A percentile compares a stretch with the other conserved stretches of the same genome.
Evolutionary conservation across 768 basidiomycete species (phyloP).

Genomic region (Mycena amicta): DNA sequence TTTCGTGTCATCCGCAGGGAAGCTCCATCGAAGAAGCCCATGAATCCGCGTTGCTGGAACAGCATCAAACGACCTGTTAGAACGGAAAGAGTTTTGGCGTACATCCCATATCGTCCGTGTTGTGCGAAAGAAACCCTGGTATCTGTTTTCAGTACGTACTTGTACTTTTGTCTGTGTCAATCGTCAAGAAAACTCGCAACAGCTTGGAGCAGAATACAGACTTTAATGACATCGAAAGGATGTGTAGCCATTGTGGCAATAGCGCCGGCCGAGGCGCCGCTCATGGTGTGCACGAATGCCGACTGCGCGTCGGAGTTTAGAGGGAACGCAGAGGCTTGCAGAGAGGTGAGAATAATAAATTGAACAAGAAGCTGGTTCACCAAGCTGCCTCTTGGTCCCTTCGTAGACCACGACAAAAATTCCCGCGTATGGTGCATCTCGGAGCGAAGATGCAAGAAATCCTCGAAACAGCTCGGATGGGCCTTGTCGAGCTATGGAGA

Average conservation of each 20-base stretch:
- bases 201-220: no score
- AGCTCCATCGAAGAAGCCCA: slow-evolving; percentile 86
- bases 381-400: slow-evolving; percentile 72
- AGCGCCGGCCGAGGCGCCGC: slow-evolving; percentile 81
- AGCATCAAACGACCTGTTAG: background rate
- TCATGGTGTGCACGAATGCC: slow-evolving; percentile 57
- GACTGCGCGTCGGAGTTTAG: slow-evolving; percentile 49
- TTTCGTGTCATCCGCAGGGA: slow-evolving; percentile 84
- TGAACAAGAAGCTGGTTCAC: slow-evolving; percentile 41
- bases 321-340: slow-evolving; percentile 44
- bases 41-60: slow-evolving; percentile 72
- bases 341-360: slow-evolving; percentile 7
- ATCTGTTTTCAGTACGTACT: slow-evolving; percentile 76
- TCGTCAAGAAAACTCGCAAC: background rate
- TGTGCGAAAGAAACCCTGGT: slow-evolving; percentile 72
- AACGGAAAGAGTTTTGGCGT: slow-evolving; percentile 24
- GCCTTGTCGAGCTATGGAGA: slow-evolving; percentile 66
- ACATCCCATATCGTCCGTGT: slow-evolving; percentile 70
- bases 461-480: slow-evolving; percentile 84
- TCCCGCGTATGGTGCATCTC: slow-evolving; percentile 94
- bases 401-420: slow-evolving; percentile 90
- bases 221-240: slow-evolving; percentile 95
- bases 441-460: slow-evolving; percentile 82
- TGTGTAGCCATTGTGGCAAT: slow-evolving; percentile 86
- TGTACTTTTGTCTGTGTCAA: slow-evolving; percentile 95